Base-by-base conservation (phyloP, 1,284 basidiomycete species). In the Rhodotorula sp. region DNA sequence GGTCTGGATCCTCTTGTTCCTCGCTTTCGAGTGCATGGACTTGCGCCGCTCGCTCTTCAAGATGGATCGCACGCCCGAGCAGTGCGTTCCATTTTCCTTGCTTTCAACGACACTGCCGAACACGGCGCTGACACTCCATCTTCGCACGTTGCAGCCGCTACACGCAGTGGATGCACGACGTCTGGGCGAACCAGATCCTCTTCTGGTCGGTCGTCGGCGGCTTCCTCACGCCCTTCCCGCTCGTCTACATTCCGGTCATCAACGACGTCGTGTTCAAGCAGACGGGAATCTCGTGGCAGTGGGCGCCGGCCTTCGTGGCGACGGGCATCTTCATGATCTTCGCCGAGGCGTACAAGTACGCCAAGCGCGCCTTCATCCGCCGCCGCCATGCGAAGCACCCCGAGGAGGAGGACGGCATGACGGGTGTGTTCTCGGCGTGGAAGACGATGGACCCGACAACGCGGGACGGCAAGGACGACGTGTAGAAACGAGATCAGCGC, bases 181-280 rank as follows among this genome's bases (percentile, higher is more conserved):
- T 75, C 24, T 75, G 68, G 67, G 62, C 40, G 16, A 70, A 72
- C 69, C 54, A 65, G 47, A 62, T 75, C 44, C 73, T 72, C 74
- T 81, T 80, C 78, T 82, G 70, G 80, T 79, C 75, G 74, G 83
- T 82, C 28, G 62, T 83, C n/a, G 75, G 78, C 31, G 85, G 85
- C 10, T 83, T 85, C 79, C 75, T 83, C 59, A 82, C 80, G 64
- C 83, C 86, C 30, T 84, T 86, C 67, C 81, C 80, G 20, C 81
- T 84, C 55, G 79, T 86, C 57, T 86, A 74, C 57, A 69, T 72
- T 46, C 67, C 67, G 8, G 58, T 50, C 40, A 53, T 68, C 47
- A 61, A 68, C 56, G 37, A 46, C 3, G 59, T 68, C 48, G 69
- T 75, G 6, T 65, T 75, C 60, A 64, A 67, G 31, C 71, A 75